A percentile compares a stretch with the other conserved stretches of the same genome.
These are phyloP conservation scores for Penicillium thymicola DNA, from an alignment of 2,329 filamentous ascomycete species.

Conservation along the genomic window DNA sequence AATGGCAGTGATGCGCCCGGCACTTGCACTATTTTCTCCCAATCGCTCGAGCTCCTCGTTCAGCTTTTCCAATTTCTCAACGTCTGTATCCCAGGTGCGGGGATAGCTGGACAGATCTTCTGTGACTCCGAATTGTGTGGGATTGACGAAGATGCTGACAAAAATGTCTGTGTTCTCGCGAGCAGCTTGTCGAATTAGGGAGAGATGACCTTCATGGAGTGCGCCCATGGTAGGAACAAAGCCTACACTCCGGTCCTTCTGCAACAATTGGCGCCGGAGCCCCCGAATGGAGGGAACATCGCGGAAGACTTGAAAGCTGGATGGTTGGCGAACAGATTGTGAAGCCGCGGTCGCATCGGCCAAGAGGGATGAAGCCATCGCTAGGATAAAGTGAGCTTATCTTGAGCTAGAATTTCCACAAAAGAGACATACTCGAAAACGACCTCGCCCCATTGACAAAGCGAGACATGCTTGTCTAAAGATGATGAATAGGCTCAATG, in stretches of 20 bases:
- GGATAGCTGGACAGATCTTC: conserved; percentile 91
- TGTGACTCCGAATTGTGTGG: conserved; percentile 85
- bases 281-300: conserved; percentile 68
- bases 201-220: conserved; percentile 86
- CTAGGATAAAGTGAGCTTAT: conserved; percentile 17
- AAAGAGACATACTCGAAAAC: conserved; percentile 28
- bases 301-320: conserved; percentile 61
- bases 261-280: conserved; percentile 64
- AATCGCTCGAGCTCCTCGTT: conserved; percentile 69
- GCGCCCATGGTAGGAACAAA: conserved; percentile 98
- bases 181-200: conserved; percentile 79
- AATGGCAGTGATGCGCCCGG: conserved; percentile 71
- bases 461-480: conserved; percentile 28
- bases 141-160: conserved; percentile 93
- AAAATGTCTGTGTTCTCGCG: conserved; percentile 81
- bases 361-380: conserved; percentile 25
- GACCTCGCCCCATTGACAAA: conserved; percentile 24
- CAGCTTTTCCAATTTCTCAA: conserved; percentile 62
- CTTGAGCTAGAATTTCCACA: neutral
- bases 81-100: conserved; percentile 79
- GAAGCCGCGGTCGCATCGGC: conserved; percentile 20
- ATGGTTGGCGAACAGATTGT: conserved; percentile 20
- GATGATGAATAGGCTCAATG: neutral
- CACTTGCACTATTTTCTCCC: conserved; percentile 30
- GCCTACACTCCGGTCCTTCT: conserved; percentile 69